Base-by-base conservation (phyloP, 805 yeast species). In the Candida easanensis region DNA sequence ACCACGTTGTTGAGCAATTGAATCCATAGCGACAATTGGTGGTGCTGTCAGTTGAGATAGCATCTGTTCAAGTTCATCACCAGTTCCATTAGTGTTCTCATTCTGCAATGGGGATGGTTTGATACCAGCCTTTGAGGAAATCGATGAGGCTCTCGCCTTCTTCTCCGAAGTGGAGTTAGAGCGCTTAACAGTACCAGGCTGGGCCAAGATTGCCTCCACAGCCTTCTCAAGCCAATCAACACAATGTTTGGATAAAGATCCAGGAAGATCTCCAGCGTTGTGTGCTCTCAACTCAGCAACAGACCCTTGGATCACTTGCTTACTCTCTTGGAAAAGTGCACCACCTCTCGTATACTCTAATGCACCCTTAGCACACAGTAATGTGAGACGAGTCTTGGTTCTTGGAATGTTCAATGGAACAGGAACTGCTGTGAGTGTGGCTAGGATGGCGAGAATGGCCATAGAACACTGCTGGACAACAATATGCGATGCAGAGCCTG, bases 261-360 rank as follows among this genome's bases (percentile, higher is more conserved):
- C 88, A 1, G 88, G 80, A 20, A 79, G 62, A 16, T 76, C 80
- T 36, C 71, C 63, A 17, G 63, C 64, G 36, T 79, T 48, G 33
- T 49, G 45, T 27, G 39, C 30, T 40, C 73, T 76, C 44, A 84
- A 63, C 38, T 74, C 77, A 18, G 68, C 63, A 2, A 82, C 62
- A 3, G 80, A 70, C 23, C 68, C 74, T 17, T 69, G 62, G 36
- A 88, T 63, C 37, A 85, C 64, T 26, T 64, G 70, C 51, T 79
- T 83, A 57, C 82, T 79, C 39, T 82, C 88, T 56, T 79, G 85
- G 57, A 82, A 80, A 42, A 88, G 63, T 1, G 91, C 81, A 0
- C 96, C 96, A 30, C 89, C 88, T 58, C 87, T 79, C 2, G 87
- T 80, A 58, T 86, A 88, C 49, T 88, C 96, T 43, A 89, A 67